Percentiles rank a stretch among this genome's conserved stretches.
Evolutionary conservation across 2,329 filamentous ascomycete species (phyloP).

Genomic region (Fusarium albosuccineum): DNA sequence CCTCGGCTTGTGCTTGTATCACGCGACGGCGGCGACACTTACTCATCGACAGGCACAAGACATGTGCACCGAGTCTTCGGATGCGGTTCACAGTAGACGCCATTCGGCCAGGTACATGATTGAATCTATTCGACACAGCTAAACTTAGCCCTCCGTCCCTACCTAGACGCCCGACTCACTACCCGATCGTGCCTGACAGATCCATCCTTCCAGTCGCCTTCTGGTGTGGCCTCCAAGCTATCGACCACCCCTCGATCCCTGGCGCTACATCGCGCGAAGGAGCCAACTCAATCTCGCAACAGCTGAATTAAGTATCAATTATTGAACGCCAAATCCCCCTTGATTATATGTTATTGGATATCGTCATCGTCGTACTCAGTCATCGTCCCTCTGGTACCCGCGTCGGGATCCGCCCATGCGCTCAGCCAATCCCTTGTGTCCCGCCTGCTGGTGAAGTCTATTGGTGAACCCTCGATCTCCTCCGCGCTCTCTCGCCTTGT

Average conservation of each 20-base stretch:
- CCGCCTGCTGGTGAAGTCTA: conserved; percentile 70
- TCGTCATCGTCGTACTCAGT: conserved; percentile 44
- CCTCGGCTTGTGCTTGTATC: neutral
- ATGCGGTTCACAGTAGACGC: neutral
- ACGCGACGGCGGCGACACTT: conserved; percentile 1
- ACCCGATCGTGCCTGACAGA: neutral
- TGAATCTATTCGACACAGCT: no score
- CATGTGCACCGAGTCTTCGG: conserved; percentile 5
- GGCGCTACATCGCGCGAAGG: neutral
- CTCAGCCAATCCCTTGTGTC: conserved; percentile 64
- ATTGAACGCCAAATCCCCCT: conserved; percentile 2
- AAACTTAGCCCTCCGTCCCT: no score
- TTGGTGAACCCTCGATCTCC: conserved; percentile 75
- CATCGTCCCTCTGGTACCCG: conserved; percentile 61
- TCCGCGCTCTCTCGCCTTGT: conserved; percentile 71
- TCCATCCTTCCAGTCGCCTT: no score
- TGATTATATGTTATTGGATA: neutral
- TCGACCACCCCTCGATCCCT: neutral
- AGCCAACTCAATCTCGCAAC: neutral
- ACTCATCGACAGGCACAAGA: neutral
- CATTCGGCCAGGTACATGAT: conserved; percentile 1
- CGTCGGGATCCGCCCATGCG: conserved; percentile 64
- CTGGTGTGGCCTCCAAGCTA: neutral
- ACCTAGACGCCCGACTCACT: no score
- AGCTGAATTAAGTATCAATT: neutral